These are phyloP conservation scores for Aristolochia contorta DNA, from an alignment of 164 flowering plant genomes.

Conservation along the genomic window DNA sequence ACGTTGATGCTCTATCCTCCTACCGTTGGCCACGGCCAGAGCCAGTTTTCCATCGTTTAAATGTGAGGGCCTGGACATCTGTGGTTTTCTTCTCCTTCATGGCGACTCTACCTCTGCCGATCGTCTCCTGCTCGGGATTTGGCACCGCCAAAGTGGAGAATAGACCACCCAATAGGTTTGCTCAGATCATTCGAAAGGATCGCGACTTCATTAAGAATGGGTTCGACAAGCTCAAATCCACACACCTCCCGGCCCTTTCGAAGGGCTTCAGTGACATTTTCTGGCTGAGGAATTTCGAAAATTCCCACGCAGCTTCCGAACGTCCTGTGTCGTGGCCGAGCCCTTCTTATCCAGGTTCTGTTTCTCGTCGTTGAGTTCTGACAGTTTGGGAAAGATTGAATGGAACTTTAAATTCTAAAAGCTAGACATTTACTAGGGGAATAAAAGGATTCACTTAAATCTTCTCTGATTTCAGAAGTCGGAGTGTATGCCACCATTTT, in stretches of 20 bases:
- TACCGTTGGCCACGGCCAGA: no score
- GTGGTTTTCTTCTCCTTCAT: neutral
- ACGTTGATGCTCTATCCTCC: no score
- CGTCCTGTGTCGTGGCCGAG: constrained; percentile 31
- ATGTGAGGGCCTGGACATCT: no score
- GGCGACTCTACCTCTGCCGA: neutral
- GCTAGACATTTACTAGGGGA: no score
- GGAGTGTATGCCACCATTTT: no score
- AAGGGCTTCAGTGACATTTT: constrained; percentile 47
- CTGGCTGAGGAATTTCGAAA: constrained; percentile 71
- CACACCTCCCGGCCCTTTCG: constrained; percentile 42
- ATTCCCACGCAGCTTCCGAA: constrained; percentile 23
- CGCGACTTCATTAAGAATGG: constrained; percentile 41
- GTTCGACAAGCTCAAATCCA: constrained; percentile 48
- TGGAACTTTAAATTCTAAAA: no score
- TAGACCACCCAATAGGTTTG: constrained; percentile 24
- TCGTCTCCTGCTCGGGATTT: neutral
- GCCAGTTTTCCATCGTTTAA: no score
- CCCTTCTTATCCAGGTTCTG: constrained; percentile 69
- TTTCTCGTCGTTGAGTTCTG: neutral
- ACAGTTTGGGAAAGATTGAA: neutral
- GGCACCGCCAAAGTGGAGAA: neutral
- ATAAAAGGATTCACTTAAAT: no score
- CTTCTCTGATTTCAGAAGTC: no score
- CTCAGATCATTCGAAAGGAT: constrained; percentile 56